Conservation (phyloP, 1,139 yeast genomes). For the Pichia sorboxylosa region DNA sequence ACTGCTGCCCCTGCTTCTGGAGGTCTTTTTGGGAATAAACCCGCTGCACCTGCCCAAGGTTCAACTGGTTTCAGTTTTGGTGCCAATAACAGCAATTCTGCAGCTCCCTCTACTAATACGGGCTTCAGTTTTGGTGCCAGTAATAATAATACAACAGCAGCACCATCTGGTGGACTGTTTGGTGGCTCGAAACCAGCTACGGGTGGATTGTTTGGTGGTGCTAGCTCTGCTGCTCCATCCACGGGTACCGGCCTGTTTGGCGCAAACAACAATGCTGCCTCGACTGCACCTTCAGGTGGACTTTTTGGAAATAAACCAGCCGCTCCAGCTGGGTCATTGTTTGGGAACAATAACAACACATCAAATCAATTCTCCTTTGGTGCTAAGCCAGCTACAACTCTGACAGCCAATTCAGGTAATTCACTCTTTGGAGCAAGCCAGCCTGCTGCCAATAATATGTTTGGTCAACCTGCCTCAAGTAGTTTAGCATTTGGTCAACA, state of each 20-base stretch:
- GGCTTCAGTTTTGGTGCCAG: conserved; percentile 16
- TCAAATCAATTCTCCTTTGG: conserved; percentile 21
- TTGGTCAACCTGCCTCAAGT: conserved; percentile 14
- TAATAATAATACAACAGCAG: conserved; percentile 3
- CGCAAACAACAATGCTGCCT: conserved; percentile 6
- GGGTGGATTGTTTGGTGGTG: conserved; percentile 2
- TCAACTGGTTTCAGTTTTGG: conserved; percentile 14
- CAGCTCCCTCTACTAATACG: conserved; percentile 6
- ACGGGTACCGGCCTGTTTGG: conserved; percentile 15
- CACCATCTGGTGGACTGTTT: conserved; percentile 5
- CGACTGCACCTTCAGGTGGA: conserved; percentile 5
- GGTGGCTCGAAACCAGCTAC: conserved; percentile 6
- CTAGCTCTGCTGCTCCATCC: not conserved
- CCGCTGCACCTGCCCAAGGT: not conserved
- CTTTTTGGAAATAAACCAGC: conserved; percentile 11
- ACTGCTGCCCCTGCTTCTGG: conserved; percentile 8
- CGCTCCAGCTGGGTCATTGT: conserved; percentile 16
- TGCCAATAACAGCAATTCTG: conserved; percentile 16
- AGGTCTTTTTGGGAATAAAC: conserved; percentile 23
- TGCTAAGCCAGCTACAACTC: conserved; percentile 8
- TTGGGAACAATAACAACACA: conserved; percentile 18
- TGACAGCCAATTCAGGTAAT: conserved; percentile 9
- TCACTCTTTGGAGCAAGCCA: conserved; percentile 12
- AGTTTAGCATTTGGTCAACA: conserved; percentile 24
- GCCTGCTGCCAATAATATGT: conserved; percentile 2